phyloP scores from a whole-genome alignment of 768 basidiomycete species.

The Phlebiopsis flavidoalba region DNA sequence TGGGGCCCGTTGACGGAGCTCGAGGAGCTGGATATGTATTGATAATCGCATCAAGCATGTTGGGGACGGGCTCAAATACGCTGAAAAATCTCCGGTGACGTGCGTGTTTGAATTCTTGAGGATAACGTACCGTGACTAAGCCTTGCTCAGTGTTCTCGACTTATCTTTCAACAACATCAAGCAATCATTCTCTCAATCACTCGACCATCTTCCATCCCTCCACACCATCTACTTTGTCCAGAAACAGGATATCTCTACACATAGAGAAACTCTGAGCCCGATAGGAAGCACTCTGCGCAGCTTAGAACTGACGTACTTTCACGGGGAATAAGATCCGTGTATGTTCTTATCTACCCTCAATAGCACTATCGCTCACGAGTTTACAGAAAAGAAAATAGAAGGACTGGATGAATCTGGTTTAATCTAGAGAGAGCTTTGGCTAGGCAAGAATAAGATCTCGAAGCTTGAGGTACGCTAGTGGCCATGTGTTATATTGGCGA shows the following conservation, averaged over 20 bases:
- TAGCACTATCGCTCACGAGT: not conserved
- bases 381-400: conserved; percentile 81
- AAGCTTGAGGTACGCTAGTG: conserved; percentile 64
- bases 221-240: conserved; percentile 91
- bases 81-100: conserved; percentile 55
- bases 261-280: conserved; percentile 64
- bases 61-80: conserved; percentile 58
- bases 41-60: conserved; percentile 88
- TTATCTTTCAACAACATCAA: conserved; percentile 92
- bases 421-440: conserved; percentile 91
- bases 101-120: conserved; percentile 21
- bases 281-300: conserved; percentile 59
- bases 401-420: conserved; percentile 70
- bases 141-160: conserved; percentile 63
- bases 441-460: conserved; percentile 96
- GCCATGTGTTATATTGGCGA: not conserved
- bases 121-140: not conserved
- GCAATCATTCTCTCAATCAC: conserved; percentile 56
- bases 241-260: conserved; percentile 83
- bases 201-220: conserved; percentile 56
- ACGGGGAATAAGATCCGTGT: conserved; percentile 90
- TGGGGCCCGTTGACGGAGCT: conserved; percentile 59
- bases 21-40: conserved; percentile 91
- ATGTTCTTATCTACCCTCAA: conserved; percentile 22
- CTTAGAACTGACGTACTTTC: conserved; percentile 93